Evolutionary conservation across 2,329 filamentous ascomycete species (phyloP).

Genomic region (Massarina eburnea): DNA sequence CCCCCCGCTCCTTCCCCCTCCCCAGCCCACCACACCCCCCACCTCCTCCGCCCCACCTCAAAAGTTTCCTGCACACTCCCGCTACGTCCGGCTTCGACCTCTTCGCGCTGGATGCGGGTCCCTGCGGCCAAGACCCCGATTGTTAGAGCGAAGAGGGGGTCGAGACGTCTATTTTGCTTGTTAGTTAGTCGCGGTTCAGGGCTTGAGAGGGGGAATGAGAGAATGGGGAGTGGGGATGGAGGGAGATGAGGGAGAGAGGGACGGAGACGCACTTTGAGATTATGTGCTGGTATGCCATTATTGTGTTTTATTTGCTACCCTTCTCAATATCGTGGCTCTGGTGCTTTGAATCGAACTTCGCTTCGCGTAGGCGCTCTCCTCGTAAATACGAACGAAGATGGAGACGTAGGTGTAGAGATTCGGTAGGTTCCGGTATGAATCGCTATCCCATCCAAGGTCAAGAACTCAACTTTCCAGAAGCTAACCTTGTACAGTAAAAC

Average conservation of each 20-base stretch:
- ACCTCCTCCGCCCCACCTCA: slow-evolving; percentile 45
- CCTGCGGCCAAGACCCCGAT: slow-evolving; percentile 50
- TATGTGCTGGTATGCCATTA: slow-evolving; percentile 44
- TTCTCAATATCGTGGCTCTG: too few relatives aligned
- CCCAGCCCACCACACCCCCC: slow-evolving; percentile 32
- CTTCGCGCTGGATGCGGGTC: slow-evolving; percentile 47
- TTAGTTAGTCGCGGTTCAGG: neutral
- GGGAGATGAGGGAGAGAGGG: slow-evolving; percentile 2
- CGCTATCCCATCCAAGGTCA: too few relatives aligned
- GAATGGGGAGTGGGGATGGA: neutral
- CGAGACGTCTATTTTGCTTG: slow-evolving; percentile 42
- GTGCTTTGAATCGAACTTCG: too few relatives aligned
- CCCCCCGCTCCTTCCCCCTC: neutral
- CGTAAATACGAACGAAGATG: too few relatives aligned
- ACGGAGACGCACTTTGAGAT: slow-evolving; percentile 46
- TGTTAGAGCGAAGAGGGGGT: slow-evolving; percentile 53
- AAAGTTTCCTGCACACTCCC: slow-evolving; percentile 42
- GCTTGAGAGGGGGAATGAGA: neutral
- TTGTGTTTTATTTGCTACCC: too few relatives aligned
- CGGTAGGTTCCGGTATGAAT: too few relatives aligned
- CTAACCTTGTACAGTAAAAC: too few relatives aligned
- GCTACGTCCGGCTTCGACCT: slow-evolving; percentile 49
- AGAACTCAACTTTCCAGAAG: too few relatives aligned
- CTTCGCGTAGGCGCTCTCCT: too few relatives aligned
- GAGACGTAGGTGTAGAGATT: too few relatives aligned